Evolutionary conservation across 148 eudicot genomes (phyloP).

Genomic region (Spergularia marina): DNA sequence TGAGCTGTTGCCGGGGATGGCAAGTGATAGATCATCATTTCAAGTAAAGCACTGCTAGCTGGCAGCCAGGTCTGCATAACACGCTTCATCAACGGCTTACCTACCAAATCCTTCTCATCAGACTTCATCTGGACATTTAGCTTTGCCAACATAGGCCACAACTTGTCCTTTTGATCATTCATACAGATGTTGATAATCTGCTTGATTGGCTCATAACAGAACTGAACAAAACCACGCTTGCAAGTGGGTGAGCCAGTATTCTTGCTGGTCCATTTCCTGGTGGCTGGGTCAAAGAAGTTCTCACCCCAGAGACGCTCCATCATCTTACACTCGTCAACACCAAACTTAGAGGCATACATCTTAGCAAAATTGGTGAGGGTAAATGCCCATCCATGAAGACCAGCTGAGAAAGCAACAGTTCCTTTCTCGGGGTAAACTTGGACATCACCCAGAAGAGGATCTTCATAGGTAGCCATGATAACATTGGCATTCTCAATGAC

Average conservation of each 20-base stretch:
- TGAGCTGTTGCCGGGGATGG: constrained; percentile 69
- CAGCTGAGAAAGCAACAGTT: constrained; percentile 74
- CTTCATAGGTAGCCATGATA: constrained; percentile 31
- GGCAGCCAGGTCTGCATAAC: constrained; percentile 53
- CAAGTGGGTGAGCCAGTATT: constrained; percentile 32
- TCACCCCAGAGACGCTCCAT: constrained; percentile 74
- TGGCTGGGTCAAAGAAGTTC: constrained; percentile 38
- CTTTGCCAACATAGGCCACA: constrained; percentile 60
- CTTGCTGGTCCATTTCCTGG: constrained; percentile 41
- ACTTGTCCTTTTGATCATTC: constrained; percentile 48
- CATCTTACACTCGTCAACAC: constrained; percentile 56
- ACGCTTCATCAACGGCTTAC: constrained; percentile 47
- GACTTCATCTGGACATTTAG: constrained; percentile 38
- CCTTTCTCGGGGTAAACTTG: constrained; percentile 53
- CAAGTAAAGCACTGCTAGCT: constrained; percentile 62
- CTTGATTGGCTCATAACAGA: constrained; percentile 47
- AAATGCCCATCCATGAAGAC: constrained; percentile 71
- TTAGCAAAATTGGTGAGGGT: constrained; percentile 48
- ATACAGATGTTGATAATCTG: constrained; percentile 29
- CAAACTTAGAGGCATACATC: constrained; percentile 42
- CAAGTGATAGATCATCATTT: constrained; percentile 77
- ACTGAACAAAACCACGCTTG: constrained; percentile 44
- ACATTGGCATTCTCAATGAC: constrained; percentile 44
- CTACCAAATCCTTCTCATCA: constrained; percentile 62
- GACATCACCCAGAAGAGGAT: constrained; percentile 28